Base-by-base conservation (phyloP, 768 basidiomycete genomes). In the Calocybe indica region DNA sequence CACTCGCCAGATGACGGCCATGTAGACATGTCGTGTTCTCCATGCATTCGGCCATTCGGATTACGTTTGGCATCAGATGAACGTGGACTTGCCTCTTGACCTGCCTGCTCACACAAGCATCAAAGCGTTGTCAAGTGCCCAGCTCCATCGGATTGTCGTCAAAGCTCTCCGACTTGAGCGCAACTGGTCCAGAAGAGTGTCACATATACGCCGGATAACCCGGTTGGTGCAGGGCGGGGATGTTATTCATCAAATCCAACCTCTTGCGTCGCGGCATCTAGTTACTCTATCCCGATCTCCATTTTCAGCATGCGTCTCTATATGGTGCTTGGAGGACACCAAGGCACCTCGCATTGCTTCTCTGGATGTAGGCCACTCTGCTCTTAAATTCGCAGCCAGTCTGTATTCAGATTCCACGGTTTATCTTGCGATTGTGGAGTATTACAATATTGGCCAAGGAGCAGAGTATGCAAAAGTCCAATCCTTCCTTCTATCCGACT, bases 1-100 rank as follows among this genome's bases (percentile, higher is more conserved):
- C 44, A 39, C 30, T 48, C 12, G 35, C 15, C 42, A 38, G 22
- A 22, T 36, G 12, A 49, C 11, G 36, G 41, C 59, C 67, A 69
- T 66, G 65, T 60, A 83, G 78, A 74, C 77, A 60, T 79, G 79
- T 71, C 82, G 80, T 73, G 74, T 63, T 50, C 62, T 81, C 49
- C 73, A 83, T 63, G 70, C 71, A n/a, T 69, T 76, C 37, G 71
- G 69, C 10, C 69, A 67, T 42, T 61, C 61, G 36, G 75, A 83
- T 56, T 79, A 79, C 58, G 59, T 79, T 35, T 82, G 80, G 79
- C 80, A 76, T 60, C 68, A 69, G 32, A 53, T 76, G 49, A 65
- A 66, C 33, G 50, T 75, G 31, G 71, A 74, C 56, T 57, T 82
- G 31, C 74, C 79, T 45, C 58, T 73, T 46, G 73, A 79, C 56